Conservation (phyloP, 805 yeast species). For the Zygotorulaspora florentina region DNA sequence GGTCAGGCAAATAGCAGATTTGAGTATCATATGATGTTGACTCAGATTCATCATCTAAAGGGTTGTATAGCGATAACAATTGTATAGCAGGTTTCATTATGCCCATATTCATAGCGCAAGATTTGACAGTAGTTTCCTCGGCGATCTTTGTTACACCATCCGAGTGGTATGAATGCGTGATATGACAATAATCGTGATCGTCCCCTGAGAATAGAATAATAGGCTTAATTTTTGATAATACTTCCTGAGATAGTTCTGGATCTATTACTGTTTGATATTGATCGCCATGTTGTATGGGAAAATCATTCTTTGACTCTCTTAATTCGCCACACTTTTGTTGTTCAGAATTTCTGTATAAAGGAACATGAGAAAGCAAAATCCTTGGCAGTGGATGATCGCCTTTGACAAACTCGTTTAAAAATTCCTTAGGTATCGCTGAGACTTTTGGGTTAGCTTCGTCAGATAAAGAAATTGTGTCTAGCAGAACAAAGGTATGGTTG, state of each 20-base stretch:
- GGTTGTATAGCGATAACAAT: slow-evolving; percentile 61
- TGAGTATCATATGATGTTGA: slow-evolving; percentile 39
- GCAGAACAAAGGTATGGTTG: slow-evolving; percentile 68
- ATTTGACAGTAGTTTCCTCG: slow-evolving; percentile 82
- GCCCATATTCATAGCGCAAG: slow-evolving; percentile 92
- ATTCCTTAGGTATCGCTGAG: slow-evolving; percentile 45
- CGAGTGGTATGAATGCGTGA: slow-evolving; percentile 45
- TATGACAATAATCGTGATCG: slow-evolving; percentile 93
- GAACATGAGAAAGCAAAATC: slow-evolving; percentile 81
- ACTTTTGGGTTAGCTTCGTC: slow-evolving; percentile 48
- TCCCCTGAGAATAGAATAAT: slow-evolving; percentile 80
- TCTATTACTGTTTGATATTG: slow-evolving; percentile 92
- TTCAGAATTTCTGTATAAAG: slow-evolving; percentile 66
- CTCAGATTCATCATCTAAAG: slow-evolving; percentile 23
- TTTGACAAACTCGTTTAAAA: slow-evolving; percentile 42
- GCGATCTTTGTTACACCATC: slow-evolving; percentile 32
- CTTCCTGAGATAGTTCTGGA: slow-evolving; percentile 50
- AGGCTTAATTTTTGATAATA: slow-evolving; percentile 62
- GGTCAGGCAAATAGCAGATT: slow-evolving; percentile 56
- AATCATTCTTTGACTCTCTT: slow-evolving; percentile 62
- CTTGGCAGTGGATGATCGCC: slow-evolving; percentile 45
- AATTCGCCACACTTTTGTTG: slow-evolving; percentile 66
- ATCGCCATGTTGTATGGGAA: slow-evolving; percentile 69
- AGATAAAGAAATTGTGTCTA: slow-evolving; percentile 82
- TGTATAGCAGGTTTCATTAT: slow-evolving; percentile 82